A percentile compares a stretch with the other conserved stretches of the same genome.
Conservation (phyloP, 2,329 filamentous ascomycete species). For the Verticillium longisporum region DNA sequence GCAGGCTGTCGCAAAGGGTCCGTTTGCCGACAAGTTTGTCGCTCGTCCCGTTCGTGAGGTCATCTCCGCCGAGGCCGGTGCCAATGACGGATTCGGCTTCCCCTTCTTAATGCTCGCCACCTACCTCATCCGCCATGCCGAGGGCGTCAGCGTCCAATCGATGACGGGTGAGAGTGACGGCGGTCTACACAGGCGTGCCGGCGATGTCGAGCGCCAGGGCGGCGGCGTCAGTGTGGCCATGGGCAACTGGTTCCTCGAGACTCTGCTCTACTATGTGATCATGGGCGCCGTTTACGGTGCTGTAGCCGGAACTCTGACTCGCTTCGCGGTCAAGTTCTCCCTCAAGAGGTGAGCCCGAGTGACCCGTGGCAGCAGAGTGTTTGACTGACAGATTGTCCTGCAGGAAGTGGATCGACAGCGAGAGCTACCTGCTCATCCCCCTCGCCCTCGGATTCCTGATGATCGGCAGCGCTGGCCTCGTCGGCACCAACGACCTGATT, state of each 20-base stretch:
- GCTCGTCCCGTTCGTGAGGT: conserved; percentile 50
- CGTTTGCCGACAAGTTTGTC: conserved; percentile 57
- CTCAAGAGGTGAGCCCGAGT: conserved; percentile 20
- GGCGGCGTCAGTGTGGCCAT: conserved; percentile 44
- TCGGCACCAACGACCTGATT: conserved; percentile 54
- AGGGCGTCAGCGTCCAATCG: conserved; percentile 18
- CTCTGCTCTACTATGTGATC: conserved; percentile 52
- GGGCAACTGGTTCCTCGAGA: conserved; percentile 52
- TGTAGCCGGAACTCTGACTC: conserved; percentile 39
- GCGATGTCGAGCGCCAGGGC: conserved; percentile 41
- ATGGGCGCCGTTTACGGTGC: conserved; percentile 45
- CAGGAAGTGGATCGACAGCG: conserved; percentile 48
- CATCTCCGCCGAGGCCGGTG: conserved; percentile 55
- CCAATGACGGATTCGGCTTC: conserved; percentile 57
- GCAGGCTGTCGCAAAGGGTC: conserved; percentile 55
- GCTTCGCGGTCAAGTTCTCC: conserved; percentile 37
- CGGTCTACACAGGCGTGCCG: conserved; percentile 11
- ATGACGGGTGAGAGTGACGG: neutral
- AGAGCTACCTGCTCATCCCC: conserved; percentile 46
- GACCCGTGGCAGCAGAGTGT: too few species aligned
- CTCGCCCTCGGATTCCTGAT: conserved; percentile 49
- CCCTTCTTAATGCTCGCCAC: conserved; percentile 54
- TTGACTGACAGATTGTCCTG: neutral
- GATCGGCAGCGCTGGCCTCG: conserved; percentile 47
- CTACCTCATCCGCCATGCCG: conserved; percentile 48